Percentiles rank a stretch among this genome's conserved stretches.
Evolutionary conservation across 2,329 filamentous ascomycete genomes (phyloP).

Genomic region (Bretziella fagacearum): DNA sequence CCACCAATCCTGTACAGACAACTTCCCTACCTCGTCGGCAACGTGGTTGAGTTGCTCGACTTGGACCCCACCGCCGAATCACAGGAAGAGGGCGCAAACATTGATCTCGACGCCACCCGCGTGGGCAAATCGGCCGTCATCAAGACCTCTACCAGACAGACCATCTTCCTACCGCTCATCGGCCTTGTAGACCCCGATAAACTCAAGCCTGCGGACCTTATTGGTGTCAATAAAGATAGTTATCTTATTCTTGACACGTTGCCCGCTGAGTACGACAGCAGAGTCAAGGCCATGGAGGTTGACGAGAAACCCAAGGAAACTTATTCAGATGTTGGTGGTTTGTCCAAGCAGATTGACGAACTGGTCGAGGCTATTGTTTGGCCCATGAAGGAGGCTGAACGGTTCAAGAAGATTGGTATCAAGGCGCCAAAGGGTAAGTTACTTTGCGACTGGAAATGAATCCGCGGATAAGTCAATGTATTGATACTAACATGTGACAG

Average conservation of each 20-base stretch:
- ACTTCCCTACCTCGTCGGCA: slow-evolving; percentile 94
- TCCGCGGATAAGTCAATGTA: background rate
- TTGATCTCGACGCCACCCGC: slow-evolving; percentile 88
- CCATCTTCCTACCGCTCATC: slow-evolving; percentile 94
- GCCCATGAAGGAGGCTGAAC: slow-evolving; percentile 99
- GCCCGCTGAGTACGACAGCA: slow-evolving; percentile 93
- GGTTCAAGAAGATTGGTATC: slow-evolving; percentile 99
- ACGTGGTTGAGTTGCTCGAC: slow-evolving; percentile 92
- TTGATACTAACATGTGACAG: slow-evolving; percentile 27
- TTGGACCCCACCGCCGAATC: slow-evolving; percentile 93
- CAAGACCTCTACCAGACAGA: slow-evolving; percentile 96
- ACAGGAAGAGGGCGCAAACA: slow-evolving; percentile 94
- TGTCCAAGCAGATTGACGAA: slow-evolving; percentile 99
- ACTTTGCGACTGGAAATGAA: slow-evolving; percentile 5
- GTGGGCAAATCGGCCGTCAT: slow-evolving; percentile 98
- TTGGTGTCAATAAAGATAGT: slow-evolving; percentile 97
- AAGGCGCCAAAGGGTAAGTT: slow-evolving; percentile 88
- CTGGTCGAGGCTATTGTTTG: slow-evolving; percentile 96
- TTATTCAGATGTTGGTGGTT: slow-evolving; percentile 90
- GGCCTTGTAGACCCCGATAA: slow-evolving; percentile 90
- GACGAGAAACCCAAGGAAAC: slow-evolving; percentile 99
- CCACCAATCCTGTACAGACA: slow-evolving; percentile 41
- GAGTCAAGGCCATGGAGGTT: slow-evolving; percentile 99
- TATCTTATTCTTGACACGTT: slow-evolving; percentile 94
- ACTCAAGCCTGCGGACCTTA: slow-evolving; percentile 87